Evolutionary conservation across 495 filamentous ascomycete genomes (phyloP), one percentile per base, ranked within the genome.

Genomic region (Aspergillus bertholletiae): DNA sequence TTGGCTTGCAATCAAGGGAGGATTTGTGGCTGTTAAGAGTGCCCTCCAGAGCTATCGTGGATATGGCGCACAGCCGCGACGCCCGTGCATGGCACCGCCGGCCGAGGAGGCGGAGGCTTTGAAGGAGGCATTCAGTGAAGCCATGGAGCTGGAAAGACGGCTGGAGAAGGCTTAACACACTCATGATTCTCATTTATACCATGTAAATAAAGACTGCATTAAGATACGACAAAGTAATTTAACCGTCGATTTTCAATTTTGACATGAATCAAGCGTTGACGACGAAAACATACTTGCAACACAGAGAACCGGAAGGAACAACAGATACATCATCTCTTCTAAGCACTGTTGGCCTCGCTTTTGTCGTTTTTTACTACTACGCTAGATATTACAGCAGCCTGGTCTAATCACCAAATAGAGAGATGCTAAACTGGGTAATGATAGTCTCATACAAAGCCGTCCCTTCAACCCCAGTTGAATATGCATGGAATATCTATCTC

Each of bases 1-100:
- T 74, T 96, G 92, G 92, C 84, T 80, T 17, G 87, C 87, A 18
- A 96, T 95, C 60, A 83, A 92, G 59, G 86, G 88, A 37, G 92
- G 91, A 21, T 89, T 96, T 52, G 83, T 95, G 15, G 90, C 88
- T 24, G 89, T 89, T 59, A 97, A 97, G 81, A 82, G 80, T 52
- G 89, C 82, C 1, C 67, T 97, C 62, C 77, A 91, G 67, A 75
- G 79, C 26, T 86, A 84, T 64, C 83, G 82, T 59, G 88, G 87
- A 46, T 96, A 96, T 66, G 92, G 91, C 18, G 88, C 88, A 17
- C 80, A 80, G 56, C 87, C 84, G 20, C 79, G 92, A 17, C 86
- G 83, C 60, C 92, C 92, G 28, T 84, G 92, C 60, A 88, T 91
- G 40, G 76, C 79, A 44, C 88, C 88, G 22, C 82, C 74, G 26